A percentile compares a stretch with the other conserved stretches of the same genome.
Conservation (phyloP, 169 alveolate genomes). For the Plasmodium gonderi region DNA sequence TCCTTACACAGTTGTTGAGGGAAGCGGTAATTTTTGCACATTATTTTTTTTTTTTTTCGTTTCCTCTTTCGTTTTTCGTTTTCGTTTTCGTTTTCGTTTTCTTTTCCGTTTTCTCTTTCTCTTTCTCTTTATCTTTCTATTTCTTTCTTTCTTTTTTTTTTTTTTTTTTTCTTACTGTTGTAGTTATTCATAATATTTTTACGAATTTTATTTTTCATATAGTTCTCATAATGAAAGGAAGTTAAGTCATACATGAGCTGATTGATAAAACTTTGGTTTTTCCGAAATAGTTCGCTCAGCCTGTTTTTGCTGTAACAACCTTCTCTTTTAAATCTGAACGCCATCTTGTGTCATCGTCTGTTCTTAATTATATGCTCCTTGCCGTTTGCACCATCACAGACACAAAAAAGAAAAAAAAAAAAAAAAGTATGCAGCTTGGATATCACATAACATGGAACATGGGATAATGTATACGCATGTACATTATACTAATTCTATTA, state of each 20-base stretch:
- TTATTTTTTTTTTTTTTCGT: too few relatives aligned
- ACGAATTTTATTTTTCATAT: slow-evolving; percentile 68
- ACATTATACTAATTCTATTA: too few relatives aligned
- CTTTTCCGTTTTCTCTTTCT: background rate
- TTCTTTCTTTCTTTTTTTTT: background rate
- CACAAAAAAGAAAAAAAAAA: too few relatives aligned
- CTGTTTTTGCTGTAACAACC: slow-evolving; percentile 73
- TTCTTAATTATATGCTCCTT: background rate
- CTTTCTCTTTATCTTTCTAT: background rate
- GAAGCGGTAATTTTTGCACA: background rate
- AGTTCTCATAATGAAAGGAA: slow-evolving; percentile 68
- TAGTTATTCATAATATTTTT: slow-evolving; percentile 65
- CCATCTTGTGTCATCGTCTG: slow-evolving; percentile 41
- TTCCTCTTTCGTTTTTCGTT: background rate
- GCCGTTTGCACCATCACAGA: too few relatives aligned
- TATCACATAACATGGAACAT: too few relatives aligned
- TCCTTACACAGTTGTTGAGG: background rate
- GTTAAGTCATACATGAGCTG: slow-evolving; percentile 73
- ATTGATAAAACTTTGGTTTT: slow-evolving; percentile 54
- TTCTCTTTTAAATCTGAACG: slow-evolving; percentile 70
- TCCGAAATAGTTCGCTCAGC: slow-evolving; percentile 49
- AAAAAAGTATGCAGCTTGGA: too few relatives aligned
- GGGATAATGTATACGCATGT: too few relatives aligned
- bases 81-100: background rate
- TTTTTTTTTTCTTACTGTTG: slow-evolving; percentile 30